Conservation (phyloP, 257 asterid genomes). For the Cynanchum wilfordii region DNA sequence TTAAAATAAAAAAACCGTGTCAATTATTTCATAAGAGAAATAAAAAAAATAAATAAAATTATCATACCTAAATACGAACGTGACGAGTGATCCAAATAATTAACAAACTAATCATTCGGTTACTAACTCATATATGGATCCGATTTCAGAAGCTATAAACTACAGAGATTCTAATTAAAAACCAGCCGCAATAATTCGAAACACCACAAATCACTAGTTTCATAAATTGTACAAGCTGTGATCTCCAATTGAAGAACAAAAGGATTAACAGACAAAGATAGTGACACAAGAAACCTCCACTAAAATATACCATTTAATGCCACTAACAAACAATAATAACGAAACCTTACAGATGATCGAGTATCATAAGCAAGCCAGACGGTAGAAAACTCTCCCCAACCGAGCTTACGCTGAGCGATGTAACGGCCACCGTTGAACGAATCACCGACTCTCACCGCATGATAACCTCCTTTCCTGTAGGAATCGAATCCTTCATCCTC, state of each 20-base stretch:
- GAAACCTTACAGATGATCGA: conserved; percentile 55
- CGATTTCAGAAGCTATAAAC: not conserved
- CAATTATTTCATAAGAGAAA: not conserved
- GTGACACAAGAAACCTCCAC: not conserved
- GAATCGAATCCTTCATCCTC: conserved; percentile 80
- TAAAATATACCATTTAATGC: not conserved
- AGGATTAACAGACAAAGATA: not conserved
- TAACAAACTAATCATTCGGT: not conserved
- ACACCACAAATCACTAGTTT: not conserved
- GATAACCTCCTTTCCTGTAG: conserved; percentile 81
- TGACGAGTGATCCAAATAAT: not conserved
- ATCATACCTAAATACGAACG: not conserved
- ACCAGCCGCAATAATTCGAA: not conserved
- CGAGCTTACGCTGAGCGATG: conserved; percentile 93
- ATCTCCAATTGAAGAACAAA: conserved; percentile 8
- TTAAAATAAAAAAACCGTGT: not conserved
- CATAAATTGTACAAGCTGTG: not conserved
- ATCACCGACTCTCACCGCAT: conserved; percentile 82
- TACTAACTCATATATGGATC: not conserved
- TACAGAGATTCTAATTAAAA: not conserved
- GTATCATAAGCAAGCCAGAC: conserved; percentile 96
- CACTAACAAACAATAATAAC: not conserved
- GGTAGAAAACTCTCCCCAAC: conserved; percentile 97
- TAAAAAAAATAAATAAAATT: not conserved
- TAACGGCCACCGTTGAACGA: conserved; percentile 68